Evolutionary conservation across 768 basidiomycete species (phyloP).

Genomic region (Trametopsis cervina): DNA sequence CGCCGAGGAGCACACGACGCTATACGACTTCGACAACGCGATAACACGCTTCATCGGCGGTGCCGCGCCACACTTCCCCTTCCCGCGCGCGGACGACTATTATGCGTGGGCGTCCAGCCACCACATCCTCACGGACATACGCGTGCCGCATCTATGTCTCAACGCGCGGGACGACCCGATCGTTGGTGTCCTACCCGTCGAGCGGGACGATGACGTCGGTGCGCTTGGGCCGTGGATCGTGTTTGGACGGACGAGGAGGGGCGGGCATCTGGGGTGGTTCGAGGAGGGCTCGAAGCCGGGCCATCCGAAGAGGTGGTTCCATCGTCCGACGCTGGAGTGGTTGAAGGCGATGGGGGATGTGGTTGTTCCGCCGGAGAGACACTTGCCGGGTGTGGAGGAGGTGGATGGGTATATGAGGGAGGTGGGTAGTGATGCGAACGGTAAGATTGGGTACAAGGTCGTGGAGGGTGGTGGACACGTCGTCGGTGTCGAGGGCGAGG

Average conservation of each 20-base stretch:
- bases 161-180: conserved; percentile 72
- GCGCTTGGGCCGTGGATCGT: conserved; percentile 30
- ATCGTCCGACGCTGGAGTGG: conserved; percentile 61
- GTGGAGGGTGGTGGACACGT: conserved; percentile 35
- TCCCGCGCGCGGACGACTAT: conserved; percentile 34
- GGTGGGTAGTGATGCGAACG: conserved; percentile 40
- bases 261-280: conserved; percentile 80
- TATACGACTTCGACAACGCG: conserved; percentile 48
- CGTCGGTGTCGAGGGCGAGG: background rate
- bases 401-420: conserved; percentile 53
- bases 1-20: conserved; percentile 42
- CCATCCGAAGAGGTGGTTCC: conserved; percentile 45
- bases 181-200: conserved; percentile 51
- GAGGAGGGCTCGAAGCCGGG: conserved; percentile 22
- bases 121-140: conserved; percentile 45
- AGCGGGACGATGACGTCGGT: conserved; percentile 19
- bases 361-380: conserved; percentile 30
- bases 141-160: conserved; percentile 66
- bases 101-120: conserved; percentile 49
- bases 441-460: conserved; percentile 49
- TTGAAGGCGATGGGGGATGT: conserved; percentile 30
- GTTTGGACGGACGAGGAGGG: conserved; percentile 50
- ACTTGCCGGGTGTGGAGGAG: conserved; percentile 31
- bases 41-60: conserved; percentile 63
- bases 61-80: conserved; percentile 34